phyloP scores from a whole-genome alignment of 2,329 filamentous ascomycete genomes.

The Arthrobotrys iridis region DNA sequence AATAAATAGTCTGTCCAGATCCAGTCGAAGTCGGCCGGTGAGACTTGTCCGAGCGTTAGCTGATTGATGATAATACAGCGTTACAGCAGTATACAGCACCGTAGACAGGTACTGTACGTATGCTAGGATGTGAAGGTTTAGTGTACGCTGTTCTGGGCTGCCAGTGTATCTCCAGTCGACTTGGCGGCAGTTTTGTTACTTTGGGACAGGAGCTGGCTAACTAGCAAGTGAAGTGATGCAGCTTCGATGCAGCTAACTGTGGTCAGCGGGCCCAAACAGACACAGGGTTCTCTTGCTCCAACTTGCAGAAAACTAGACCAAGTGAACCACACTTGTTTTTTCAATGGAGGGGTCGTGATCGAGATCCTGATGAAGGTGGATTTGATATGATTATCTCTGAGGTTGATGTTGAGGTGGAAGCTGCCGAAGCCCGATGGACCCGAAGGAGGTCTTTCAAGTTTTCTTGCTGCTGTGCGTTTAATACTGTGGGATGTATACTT shows the following conservation, averaged over 20 bases:
- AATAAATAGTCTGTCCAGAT: not conserved
- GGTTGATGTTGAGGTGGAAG: conserved; percentile 29
- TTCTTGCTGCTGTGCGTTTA: not conserved
- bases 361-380: conserved; percentile 7
- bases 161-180: no score
- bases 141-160: not conserved
- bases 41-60: conserved; percentile 7
- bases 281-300: conserved; percentile 28
- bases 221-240: conserved; percentile 27
- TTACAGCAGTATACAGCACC: no score
- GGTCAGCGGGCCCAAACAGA: conserved; percentile 46
- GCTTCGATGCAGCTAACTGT: conserved; percentile 46
- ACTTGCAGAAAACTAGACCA: not conserved
- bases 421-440: conserved; percentile 41
- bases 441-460: not conserved
- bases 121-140: not conserved
- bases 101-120: not conserved
- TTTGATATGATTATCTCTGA: not conserved
- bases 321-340: conserved; percentile 39
- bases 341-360: conserved; percentile 37
- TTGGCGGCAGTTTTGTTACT: not conserved
- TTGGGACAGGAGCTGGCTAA: conserved; percentile 25
- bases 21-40: no score
- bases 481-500: not conserved
- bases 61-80: not conserved